Evolutionary conservation across 2,329 filamentous ascomycete genomes (phyloP).

Genomic region (Akanthomyces uredinophilus): DNA sequence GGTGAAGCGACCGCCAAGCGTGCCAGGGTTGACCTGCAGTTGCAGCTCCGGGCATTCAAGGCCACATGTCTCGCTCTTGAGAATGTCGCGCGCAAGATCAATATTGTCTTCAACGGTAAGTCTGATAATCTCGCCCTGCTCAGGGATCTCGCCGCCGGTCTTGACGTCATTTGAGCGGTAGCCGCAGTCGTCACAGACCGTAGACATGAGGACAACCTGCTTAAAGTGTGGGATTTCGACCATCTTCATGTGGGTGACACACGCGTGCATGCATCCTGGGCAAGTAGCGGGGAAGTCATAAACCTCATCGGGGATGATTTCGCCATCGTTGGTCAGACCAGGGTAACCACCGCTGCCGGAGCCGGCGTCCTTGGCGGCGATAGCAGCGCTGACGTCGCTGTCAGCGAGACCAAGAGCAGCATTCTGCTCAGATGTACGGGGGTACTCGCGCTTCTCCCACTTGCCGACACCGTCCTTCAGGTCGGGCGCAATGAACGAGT

Average conservation of each 20-base stretch:
- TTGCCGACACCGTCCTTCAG: conserved; percentile 76
- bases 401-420: conserved; percentile 71
- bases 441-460: conserved; percentile 81
- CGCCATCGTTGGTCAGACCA: conserved; percentile 51
- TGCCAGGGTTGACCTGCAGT: conserved; percentile 85
- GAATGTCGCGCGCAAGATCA: conserved; percentile 85
- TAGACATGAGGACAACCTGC: conserved; percentile 93
- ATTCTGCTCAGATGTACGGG: conserved; percentile 81
- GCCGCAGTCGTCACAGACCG: conserved; percentile 84
- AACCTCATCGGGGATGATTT: conserved; percentile 89
- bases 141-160: conserved; percentile 88
- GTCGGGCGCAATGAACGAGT: conserved; percentile 93
- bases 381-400: conserved; percentile 50
- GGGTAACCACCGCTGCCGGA: conserved; percentile 44
- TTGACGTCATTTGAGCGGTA: conserved; percentile 97
- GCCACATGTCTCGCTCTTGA: conserved; percentile 91
- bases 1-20: conserved; percentile 91
- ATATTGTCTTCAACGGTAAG: conserved; percentile 62
- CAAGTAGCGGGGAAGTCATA: conserved; percentile 91
- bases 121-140: conserved; percentile 77
- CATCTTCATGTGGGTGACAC: conserved; percentile 96
- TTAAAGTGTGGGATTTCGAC: conserved; percentile 98
- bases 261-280: conserved; percentile 81
- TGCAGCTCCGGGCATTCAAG: conserved; percentile 82
- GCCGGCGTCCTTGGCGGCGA: conserved; percentile 18